Conservation (phyloP, 2,329 filamentous ascomycete species). For the Diplocarpon mali region DNA sequence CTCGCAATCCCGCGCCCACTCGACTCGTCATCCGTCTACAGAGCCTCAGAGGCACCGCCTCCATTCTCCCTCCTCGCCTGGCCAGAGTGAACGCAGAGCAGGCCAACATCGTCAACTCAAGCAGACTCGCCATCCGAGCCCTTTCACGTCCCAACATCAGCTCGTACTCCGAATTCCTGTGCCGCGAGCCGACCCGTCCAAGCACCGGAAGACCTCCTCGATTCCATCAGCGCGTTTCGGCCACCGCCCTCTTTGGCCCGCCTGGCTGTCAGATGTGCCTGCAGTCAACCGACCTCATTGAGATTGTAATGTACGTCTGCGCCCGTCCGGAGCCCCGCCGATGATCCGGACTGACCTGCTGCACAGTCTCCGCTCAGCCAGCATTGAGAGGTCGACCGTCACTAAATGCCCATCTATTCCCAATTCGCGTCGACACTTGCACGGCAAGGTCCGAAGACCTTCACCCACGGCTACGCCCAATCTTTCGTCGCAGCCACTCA, state of each 20-base stretch:
- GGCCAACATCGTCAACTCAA: not conserved
- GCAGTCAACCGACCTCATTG: slow-evolving; percentile 39
- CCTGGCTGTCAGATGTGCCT: slow-evolving; percentile 98
- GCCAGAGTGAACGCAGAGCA: too few species aligned
- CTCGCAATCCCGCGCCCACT: slow-evolving; percentile 8
- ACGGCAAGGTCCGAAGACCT: slow-evolving; percentile 93
- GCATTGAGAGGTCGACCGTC: slow-evolving; percentile 51
- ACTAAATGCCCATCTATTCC: slow-evolving; percentile 84
- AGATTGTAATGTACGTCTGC: slow-evolving; percentile 20
- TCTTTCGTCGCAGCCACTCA: slow-evolving; percentile 93
- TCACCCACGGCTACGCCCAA: slow-evolving; percentile 96
- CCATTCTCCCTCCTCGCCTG: slow-evolving; percentile 6
- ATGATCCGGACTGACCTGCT: slow-evolving; percentile 8
- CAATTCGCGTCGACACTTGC: slow-evolving; percentile 70
- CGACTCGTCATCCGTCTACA: slow-evolving; percentile 21
- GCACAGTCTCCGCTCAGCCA: slow-evolving; percentile 27
- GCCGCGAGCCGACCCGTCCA: slow-evolving; percentile 11
- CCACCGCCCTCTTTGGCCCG: too few species aligned
- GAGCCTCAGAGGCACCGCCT: too few species aligned
- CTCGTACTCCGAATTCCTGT: not conserved
- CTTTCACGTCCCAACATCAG: too few species aligned
- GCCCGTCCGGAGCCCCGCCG: not conserved
- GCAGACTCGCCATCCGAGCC: not conserved
- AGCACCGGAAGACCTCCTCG: slow-evolving; percentile 14
- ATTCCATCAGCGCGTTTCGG: slow-evolving; percentile 68